phyloP scores from a whole-genome alignment of 2,329 filamentous ascomycete genomes.

The Phyllosticta citrichinensis region DNA sequence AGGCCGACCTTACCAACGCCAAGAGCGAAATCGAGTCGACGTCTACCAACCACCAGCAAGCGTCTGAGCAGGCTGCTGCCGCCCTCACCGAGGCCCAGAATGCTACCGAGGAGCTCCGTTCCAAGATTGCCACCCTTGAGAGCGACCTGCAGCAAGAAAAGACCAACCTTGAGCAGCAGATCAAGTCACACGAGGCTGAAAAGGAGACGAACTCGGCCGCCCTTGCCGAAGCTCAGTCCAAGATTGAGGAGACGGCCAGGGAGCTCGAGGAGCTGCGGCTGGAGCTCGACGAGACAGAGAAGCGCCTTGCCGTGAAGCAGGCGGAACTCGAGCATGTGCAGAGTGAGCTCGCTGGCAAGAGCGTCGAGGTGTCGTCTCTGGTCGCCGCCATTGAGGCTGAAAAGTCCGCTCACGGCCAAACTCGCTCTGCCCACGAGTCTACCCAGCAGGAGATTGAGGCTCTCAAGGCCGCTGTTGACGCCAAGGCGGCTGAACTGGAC shows the following conservation, averaged over 20 bases:
- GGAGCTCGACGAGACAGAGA: slow-evolving; percentile 6
- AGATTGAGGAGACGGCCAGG: slow-evolving; percentile 4
- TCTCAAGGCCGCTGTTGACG: slow-evolving; percentile 1
- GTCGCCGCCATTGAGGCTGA: slow-evolving; percentile 3
- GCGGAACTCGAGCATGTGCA: slow-evolving; percentile 10
- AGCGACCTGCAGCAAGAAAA: slow-evolving; percentile 1
- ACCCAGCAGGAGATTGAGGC: slow-evolving; percentile 4
- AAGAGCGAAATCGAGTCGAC: slow-evolving; percentile 10
- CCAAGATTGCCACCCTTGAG: slow-evolving; percentile 3
- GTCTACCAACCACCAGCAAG: background rate
- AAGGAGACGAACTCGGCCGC: slow-evolving; percentile 1
- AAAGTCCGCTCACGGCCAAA: slow-evolving; percentile 1
- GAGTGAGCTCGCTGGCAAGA: slow-evolving; percentile 6
- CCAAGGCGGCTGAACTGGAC: slow-evolving; percentile 5
- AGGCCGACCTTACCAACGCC: slow-evolving; percentile 17
- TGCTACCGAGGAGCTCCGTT: slow-evolving; percentile 1
- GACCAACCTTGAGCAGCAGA: slow-evolving; percentile 1
- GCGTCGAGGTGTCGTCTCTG: slow-evolving; percentile 4
- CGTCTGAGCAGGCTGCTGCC: background rate
- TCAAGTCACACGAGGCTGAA: slow-evolving; percentile 2
- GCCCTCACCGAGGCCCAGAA: slow-evolving; percentile 6
- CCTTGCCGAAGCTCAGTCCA: slow-evolving; percentile 3
- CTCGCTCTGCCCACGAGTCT: slow-evolving; percentile 1
- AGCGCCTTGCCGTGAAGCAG: slow-evolving; percentile 5
- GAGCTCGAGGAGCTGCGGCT: slow-evolving; percentile 3